Evolutionary conservation across 164 flowering plant genomes (phyloP), one percentile per base, ranked within the genome.

Genomic region (Echeveria elegans): DNA sequence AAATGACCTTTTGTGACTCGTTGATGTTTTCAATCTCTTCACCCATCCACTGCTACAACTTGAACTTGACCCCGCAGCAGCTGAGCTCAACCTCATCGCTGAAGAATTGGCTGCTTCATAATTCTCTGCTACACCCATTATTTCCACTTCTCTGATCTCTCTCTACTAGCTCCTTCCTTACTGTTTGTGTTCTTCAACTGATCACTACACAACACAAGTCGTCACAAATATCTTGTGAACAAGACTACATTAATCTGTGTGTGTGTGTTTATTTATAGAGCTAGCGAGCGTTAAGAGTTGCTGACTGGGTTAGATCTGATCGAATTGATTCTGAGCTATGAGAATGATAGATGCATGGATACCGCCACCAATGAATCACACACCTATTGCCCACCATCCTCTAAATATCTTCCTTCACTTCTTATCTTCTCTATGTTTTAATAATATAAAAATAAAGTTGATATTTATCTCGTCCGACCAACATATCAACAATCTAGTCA

Each of bases 341-440:
- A 52, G 1, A 23, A 29, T 10, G 14, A 23, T 21, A 23, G 58
- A 23, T 6, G 58, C 23, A 52, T 23, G 10, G 26, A 50, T 9
- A 50, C 28, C 12, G 15, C n/a, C n/a, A n/a, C n/a, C n/a, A n/a
- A n/a, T n/a, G n/a, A n/a, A n/a, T n/a, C n/a, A n/a, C n/a, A n/a
- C n/a, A n/a, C n/a, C n/a, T n/a, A 24, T n/a, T 50, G 26, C 56
- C 56, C n/a, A n/a, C 56, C 58, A 23, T 52, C 58, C 58, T 21
- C n/a, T n/a, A n/a, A 52, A 23, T 52, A 52, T 52, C 28, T 52
- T 21, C 23, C 53, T 48, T 48, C 53, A 48, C 53, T 18, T 19
- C 7, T 48, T 48, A 0, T 48, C 19, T 19, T n/a, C n/a, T n/a
- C n/a, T n/a, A n/a, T n/a, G n/a, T n/a, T n/a, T n/a, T n/a, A n/a